phyloP scores from a whole-genome alignment of 169 alveolate species.

The Plasmodium adleri region DNA sequence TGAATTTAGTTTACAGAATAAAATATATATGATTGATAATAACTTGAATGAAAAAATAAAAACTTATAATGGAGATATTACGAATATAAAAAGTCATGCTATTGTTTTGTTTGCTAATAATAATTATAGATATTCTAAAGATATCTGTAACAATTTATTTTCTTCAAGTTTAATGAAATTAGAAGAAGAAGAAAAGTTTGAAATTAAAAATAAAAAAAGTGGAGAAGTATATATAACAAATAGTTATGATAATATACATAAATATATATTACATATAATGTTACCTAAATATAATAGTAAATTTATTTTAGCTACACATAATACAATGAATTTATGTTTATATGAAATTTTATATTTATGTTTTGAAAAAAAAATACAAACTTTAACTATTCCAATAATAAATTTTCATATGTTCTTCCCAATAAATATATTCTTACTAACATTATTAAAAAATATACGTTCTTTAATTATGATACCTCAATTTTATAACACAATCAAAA shows the following conservation, averaged over 20 bases:
- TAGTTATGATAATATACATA: constrained; percentile 58
- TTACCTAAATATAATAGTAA: constrained; percentile 61
- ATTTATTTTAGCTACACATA: constrained; percentile 53
- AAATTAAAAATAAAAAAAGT: constrained; percentile 41
- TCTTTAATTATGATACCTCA: constrained; percentile 39
- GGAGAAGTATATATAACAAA: constrained; percentile 51
- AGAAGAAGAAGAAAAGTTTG: constrained; percentile 52
- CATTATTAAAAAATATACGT: constrained; percentile 39
- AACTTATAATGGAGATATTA: constrained; percentile 38
- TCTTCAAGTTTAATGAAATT: constrained; percentile 49
- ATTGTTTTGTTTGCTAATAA: constrained; percentile 45
- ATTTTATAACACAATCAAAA: constrained; percentile 24
- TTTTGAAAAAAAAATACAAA: constrained; percentile 35
- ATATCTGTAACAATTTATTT: constrained; percentile 33
- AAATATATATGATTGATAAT: constrained; percentile 28
- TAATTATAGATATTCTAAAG: constrained; percentile 35
- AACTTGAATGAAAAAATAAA: constrained; percentile 21
- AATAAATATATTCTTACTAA: constrained; percentile 29
- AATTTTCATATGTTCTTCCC: constrained; percentile 46
- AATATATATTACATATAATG: constrained; percentile 47
- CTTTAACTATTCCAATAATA: constrained; percentile 46
- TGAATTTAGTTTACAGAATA: constrained; percentile 9
- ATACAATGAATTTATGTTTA: constrained; percentile 60
- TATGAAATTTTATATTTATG: constrained; percentile 44
- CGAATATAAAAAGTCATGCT: constrained; percentile 16